Evolutionary conservation across 2,329 filamentous ascomycete genomes (phyloP), one percentile per base, ranked within the genome.

Genomic region (Verruconis gallopava): DNA sequence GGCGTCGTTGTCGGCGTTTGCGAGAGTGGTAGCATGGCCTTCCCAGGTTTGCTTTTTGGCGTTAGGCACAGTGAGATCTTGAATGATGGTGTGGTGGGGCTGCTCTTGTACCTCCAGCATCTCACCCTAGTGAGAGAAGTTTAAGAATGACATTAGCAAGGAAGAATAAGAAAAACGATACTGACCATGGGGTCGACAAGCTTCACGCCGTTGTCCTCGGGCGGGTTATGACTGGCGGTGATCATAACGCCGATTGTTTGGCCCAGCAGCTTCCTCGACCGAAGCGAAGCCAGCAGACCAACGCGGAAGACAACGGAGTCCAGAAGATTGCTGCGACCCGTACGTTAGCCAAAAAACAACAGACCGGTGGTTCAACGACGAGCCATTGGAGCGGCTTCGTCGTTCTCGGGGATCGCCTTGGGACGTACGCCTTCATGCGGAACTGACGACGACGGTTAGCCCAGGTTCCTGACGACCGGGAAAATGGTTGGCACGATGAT

Each of bases 231-330:
- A 55, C 84, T 93, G 48, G 86, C 86, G 33, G 86, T 94, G 61
- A 94, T 83, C 86, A 94, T 94, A 51, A 98, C 81, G 56, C 91
- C 91, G 56, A 98, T 93, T 53, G 85, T 81, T 67, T 93, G 84
- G 49, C 86, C 81, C 59, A 81, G 80, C 53, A 93, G 76, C 65
- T 91, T 93, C 59, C 85, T 83, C 50, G 86, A 95, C 48, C 91
- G 81, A 40, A 96, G 73, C 44, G 83, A 78, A 21, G 91, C 85
- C 44, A 95, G 76, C 47, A 98, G 75, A 40, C 89, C 91, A 50
- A 95, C 88, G 37, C 88, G 81, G 65, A 89, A 95, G 52, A 93
- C 77, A 49, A 98, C 85, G 25, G 85, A 91, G 58, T 93, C 84
- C 54, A 96, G 81, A 44, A 93, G 74, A 54, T 86, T 80, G 45